phyloP scores from a whole-genome alignment of 169 alveolate genomes.

The Plasmodium reichenowi region DNA sequence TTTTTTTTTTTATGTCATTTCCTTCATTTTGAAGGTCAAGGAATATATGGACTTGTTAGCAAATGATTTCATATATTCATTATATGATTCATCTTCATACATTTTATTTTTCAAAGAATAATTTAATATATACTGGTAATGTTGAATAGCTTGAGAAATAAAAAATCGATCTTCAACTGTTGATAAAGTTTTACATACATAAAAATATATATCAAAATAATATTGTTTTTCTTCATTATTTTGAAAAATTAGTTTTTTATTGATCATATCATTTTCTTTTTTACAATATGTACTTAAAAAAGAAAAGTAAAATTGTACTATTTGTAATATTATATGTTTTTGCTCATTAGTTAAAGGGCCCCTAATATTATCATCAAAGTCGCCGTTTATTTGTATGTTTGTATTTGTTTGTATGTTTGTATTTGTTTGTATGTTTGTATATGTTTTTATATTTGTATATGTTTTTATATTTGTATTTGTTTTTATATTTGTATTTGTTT shows the following conservation, averaged over 20 bases:
- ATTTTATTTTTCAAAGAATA: slow-evolving; percentile 65
- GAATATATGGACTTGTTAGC: slow-evolving; percentile 48
- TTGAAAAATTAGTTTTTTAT: slow-evolving; percentile 9
- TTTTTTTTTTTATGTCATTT: background rate
- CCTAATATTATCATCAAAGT: slow-evolving; percentile 50
- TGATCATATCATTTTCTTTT: slow-evolving; percentile 2
- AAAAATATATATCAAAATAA: slow-evolving; percentile 68
- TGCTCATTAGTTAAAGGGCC: slow-evolving; percentile 27
- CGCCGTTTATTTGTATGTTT: slow-evolving; percentile 4
- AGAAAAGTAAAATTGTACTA: slow-evolving; percentile 31
- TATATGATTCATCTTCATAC: slow-evolving; percentile 55
- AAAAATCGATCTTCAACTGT: slow-evolving; percentile 48
- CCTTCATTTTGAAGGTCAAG: slow-evolving; percentile 19
- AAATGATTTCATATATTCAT: slow-evolving; percentile 50
- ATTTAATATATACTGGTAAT: slow-evolving; percentile 33
- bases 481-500: too few species aligned
- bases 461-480: too few species aligned
- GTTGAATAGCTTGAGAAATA: slow-evolving; percentile 33
- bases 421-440: background rate
- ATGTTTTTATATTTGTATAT: too few species aligned
- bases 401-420: background rate
- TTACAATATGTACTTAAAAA: slow-evolving; percentile 59
- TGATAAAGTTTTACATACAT: slow-evolving; percentile 71
- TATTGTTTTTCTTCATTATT: slow-evolving; percentile 69
- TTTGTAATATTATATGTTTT: slow-evolving; percentile 28